Base-by-base conservation (phyloP, 192 early-diverging fungal genomes). In the Coemansia brasiliensis region DNA sequence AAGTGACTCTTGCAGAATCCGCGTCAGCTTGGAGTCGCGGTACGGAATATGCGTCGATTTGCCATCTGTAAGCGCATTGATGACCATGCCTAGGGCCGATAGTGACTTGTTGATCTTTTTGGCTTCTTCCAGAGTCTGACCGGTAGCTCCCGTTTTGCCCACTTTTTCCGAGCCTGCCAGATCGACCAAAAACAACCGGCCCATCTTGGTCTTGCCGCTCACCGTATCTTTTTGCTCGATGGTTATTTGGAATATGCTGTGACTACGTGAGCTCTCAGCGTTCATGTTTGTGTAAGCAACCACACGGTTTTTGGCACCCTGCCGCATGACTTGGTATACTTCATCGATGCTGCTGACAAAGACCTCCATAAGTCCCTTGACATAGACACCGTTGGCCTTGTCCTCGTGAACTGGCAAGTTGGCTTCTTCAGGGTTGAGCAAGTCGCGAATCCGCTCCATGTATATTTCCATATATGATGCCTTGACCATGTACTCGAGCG, bases 401-500 rank as follows among this genome's bases (percentile, higher is more conserved):
- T 99, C 95, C 72, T 99, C 98, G 63, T 99, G 94, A 49, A 98
- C 88, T 2, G 95, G 94, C 51, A 98, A 81, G 69, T 95, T 98
- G 75, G 91, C 85, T 90, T 82, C 76, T n/a, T 68, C 59, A 10
- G 74, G 81, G 72, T 94, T 91, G 37, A 99, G 82, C 65, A 99
- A 71, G 85, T 99, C 98, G 56, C 95, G 85, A 58, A 99, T 93
- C 69, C 90, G 92, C 64, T 99, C 98, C 96, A 98, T 99, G 82
- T 99, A 99, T 63, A 99, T 97, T 86, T 99, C 98, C 95, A 99
- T 98, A 80, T 90, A 99, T n/a, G 94, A 96, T 3, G 94, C 91
- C 65, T 95, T 92, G 61, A 99, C 96, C 16, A 95, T 98, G 78
- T 97, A 99, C 79, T 98, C 96, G 62, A 98, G 83, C 38, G 90